These are phyloP conservation scores for Lolium multiflorum DNA, from an alignment of 176 grass and related monocot genomes.

Conservation along the genomic window DNA sequence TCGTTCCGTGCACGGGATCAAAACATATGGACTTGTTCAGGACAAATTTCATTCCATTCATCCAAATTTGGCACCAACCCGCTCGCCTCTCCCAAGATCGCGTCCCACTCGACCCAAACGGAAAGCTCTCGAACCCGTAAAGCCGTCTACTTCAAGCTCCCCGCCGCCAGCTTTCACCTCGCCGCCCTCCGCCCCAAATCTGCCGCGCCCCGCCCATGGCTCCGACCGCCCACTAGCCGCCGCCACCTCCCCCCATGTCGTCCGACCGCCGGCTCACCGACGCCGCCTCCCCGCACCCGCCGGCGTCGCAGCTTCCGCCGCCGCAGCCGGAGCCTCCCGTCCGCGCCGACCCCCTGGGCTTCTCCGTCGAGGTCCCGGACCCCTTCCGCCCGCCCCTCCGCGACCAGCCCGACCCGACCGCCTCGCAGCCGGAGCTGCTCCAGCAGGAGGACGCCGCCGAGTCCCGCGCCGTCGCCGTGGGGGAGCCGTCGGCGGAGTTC, in stretches of 20 bases:
- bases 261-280: slow-evolving; percentile 56
- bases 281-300: slow-evolving; percentile 7
- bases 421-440: slow-evolving; percentile 49
- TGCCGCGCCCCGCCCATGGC: slow-evolving; percentile 24
- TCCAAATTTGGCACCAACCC: no score
- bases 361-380: slow-evolving; percentile 43
- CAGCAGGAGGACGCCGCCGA: slow-evolving; percentile 37
- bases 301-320: slow-evolving; percentile 47
- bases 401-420: slow-evolving; percentile 32
- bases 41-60: no score
- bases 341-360: slow-evolving; percentile 38
- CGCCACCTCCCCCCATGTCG: slow-evolving; percentile 28
- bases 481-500: slow-evolving; percentile 55
- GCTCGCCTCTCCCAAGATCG: no score
- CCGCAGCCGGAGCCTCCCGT: slow-evolving; percentile 55
- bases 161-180: slow-evolving; percentile 48
- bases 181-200: slow-evolving; percentile 40
- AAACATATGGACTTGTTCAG: no score
- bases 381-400: slow-evolving; percentile 39
- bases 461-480: slow-evolving; percentile 57
- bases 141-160: slow-evolving; percentile 23
- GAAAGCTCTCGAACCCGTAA: slow-evolving; percentile 33
- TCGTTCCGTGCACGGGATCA: no score
- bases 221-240: neutral
- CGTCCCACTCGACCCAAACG: neutral